phyloP scores from a whole-genome alignment of 768 basidiomycete species.

The Wakefieldia striispora region DNA sequence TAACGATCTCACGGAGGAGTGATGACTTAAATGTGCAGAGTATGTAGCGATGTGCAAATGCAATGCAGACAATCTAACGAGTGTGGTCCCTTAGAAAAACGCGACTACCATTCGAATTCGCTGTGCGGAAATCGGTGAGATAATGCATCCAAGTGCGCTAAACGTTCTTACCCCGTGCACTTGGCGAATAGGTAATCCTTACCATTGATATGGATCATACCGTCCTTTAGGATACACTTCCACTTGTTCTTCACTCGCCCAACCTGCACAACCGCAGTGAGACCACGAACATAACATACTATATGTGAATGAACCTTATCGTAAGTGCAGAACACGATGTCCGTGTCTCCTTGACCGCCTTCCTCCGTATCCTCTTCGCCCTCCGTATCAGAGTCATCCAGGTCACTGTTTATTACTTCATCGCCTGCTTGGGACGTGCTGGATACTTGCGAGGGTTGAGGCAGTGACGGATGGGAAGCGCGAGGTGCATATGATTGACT shows the following conservation, averaged over 20 bases:
- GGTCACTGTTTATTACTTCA: conserved; percentile 94
- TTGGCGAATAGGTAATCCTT: conserved; percentile 97
- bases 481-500: conserved; percentile 62
- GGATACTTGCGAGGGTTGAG: conserved; percentile 51
- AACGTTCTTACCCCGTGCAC: conserved; percentile 82
- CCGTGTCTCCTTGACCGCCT: conserved; percentile 68
- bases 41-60: conserved; percentile 16
- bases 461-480: conserved; percentile 70
- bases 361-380: conserved; percentile 83
- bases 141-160: background rate
- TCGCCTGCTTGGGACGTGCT: conserved; percentile 44
- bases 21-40: conserved; percentile 24
- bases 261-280: conserved; percentile 52
- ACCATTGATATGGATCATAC: conserved; percentile 95
- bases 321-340: conserved; percentile 97
- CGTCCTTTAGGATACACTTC: conserved; percentile 98
- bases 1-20: conserved; percentile 18
- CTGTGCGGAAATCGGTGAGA: conserved; percentile 20
- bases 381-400: conserved; percentile 93
- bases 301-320: conserved; percentile 70
- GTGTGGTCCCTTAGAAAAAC: background rate
- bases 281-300: background rate
- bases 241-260: conserved; percentile 99
- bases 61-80: conserved; percentile 22
- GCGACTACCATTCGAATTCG: conserved; percentile 45